Evolutionary conservation across 371 early-diverging fungal genomes (phyloP).

Genomic region (Mucor lusitanicus): DNA sequence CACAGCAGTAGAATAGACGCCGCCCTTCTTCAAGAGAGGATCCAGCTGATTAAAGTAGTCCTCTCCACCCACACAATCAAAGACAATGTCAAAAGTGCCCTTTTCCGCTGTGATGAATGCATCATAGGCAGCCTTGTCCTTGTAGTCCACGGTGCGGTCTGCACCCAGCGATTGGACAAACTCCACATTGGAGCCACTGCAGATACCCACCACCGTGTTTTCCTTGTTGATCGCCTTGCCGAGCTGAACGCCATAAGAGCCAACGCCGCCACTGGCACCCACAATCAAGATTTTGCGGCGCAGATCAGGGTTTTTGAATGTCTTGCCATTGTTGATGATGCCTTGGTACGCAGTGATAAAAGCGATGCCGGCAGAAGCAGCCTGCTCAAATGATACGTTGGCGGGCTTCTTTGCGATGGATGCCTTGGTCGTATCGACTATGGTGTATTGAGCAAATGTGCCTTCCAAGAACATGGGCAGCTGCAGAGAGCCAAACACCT

Average conservation of each 20-base stretch:
- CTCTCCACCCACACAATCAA: conserved; percentile 60
- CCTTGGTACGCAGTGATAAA: conserved; percentile 44
- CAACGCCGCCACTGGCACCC: conserved; percentile 66
- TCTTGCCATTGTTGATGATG: conserved; percentile 20
- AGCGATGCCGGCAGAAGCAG: conserved; percentile 45
- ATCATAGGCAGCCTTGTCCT: conserved; percentile 26
- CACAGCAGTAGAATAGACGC: conserved; percentile 47
- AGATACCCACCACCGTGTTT: conserved; percentile 66
- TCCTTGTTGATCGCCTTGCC: conserved; percentile 49
- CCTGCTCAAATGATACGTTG: conserved; percentile 50
- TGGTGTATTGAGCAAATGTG: conserved; percentile 50
- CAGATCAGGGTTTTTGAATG: background rate
- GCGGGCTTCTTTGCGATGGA: conserved; percentile 50
- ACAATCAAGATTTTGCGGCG: conserved; percentile 41
- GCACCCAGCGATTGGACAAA: conserved; percentile 60
- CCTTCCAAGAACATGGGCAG: conserved; percentile 31
- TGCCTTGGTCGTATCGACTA: conserved; percentile 18
- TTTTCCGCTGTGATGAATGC: conserved; percentile 14
- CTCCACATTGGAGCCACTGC: conserved; percentile 53
- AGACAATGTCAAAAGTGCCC: conserved; percentile 41
- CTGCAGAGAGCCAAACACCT: conserved; percentile 49
- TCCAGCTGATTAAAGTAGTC: conserved; percentile 37
- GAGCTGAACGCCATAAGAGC: conserved; percentile 63
- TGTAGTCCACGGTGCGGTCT: conserved; percentile 64
- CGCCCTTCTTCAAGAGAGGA: conserved; percentile 31